Percentiles rank a stretch among this genome's conserved stretches.
These are phyloP conservation scores for Mimosa pudica DNA, from an alignment of 306 rosid species.

Conservation along the genomic window DNA sequence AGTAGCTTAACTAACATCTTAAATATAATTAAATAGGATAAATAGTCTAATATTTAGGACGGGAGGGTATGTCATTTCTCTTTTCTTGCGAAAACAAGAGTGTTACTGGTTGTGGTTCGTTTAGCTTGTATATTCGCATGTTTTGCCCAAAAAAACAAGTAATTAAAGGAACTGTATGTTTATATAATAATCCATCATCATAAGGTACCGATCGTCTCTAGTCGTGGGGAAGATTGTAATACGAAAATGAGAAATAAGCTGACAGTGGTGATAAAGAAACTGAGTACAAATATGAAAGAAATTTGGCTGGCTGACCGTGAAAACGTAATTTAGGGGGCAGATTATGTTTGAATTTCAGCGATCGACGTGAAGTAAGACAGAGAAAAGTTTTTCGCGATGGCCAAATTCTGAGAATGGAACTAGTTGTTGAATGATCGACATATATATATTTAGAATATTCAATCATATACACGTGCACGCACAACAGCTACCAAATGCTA, in stretches of 20 bases:
- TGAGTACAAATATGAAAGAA: background rate
- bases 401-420: background rate
- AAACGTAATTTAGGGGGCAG: background rate
- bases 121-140: background rate
- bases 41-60: no score
- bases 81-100: conserved; percentile 17
- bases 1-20: no score
- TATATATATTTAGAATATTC: no score
- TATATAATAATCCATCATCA: background rate
- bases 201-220: background rate
- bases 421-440: background rate
- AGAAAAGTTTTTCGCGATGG: background rate
- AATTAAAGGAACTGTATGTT: no score
- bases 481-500: background rate
- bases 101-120: background rate
- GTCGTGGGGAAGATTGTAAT: background rate
- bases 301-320: background rate
- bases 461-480: background rate
- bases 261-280: background rate
- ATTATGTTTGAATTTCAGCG: background rate
- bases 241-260: background rate
- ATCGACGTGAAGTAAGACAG: background rate
- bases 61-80: background rate
- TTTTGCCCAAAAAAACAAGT: background rate
- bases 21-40: no score